Percentiles rank a stretch among this genome's conserved stretches.
These are phyloP conservation scores for Ajuga chamaepitys DNA, from an alignment of 257 asterid species.

Conservation along the genomic window DNA sequence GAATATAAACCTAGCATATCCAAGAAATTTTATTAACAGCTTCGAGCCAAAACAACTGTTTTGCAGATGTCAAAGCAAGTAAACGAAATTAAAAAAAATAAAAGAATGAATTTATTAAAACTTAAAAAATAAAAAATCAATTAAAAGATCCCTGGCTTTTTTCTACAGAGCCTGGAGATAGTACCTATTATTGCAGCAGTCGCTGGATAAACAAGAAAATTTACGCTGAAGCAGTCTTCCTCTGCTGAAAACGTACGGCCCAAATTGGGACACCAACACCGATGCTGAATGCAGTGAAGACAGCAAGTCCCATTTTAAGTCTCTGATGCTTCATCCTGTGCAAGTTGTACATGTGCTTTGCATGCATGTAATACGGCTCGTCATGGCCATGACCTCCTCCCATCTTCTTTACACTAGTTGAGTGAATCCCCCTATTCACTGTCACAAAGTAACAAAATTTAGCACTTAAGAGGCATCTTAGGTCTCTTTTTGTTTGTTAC, in stretches of 20 bases:
- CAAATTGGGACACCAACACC: slow-evolving; percentile 67
- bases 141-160: slow-evolving; percentile 1
- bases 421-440: slow-evolving; percentile 65
- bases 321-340: slow-evolving; percentile 66
- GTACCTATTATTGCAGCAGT: slow-evolving; percentile 22
- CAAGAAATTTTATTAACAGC: slow-evolving; percentile 14
- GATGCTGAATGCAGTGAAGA: slow-evolving; percentile 33
- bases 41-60: neutral
- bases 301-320: slow-evolving; percentile 47
- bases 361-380: slow-evolving; percentile 77
- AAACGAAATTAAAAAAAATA: neutral
- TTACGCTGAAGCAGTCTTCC: slow-evolving; percentile 64
- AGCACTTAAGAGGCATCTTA: no score
- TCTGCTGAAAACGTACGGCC: slow-evolving; percentile 79
- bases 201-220: slow-evolving; percentile 5
- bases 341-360: slow-evolving; percentile 92
- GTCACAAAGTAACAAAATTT: slow-evolving; percentile 4
- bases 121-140: neutral
- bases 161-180: slow-evolving; percentile 18
- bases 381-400: slow-evolving; percentile 88
- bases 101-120: slow-evolving; percentile 7
- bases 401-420: slow-evolving; percentile 62
- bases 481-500: no score
- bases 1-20: slow-evolving; percentile 1
- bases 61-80: slow-evolving; percentile 5